Percentiles rank a stretch among this genome's conserved stretches.
These are phyloP conservation scores for Colletotrichum agaves DNA, from an alignment of 2,329 filamentous ascomycete species.

Conservation along the genomic window DNA sequence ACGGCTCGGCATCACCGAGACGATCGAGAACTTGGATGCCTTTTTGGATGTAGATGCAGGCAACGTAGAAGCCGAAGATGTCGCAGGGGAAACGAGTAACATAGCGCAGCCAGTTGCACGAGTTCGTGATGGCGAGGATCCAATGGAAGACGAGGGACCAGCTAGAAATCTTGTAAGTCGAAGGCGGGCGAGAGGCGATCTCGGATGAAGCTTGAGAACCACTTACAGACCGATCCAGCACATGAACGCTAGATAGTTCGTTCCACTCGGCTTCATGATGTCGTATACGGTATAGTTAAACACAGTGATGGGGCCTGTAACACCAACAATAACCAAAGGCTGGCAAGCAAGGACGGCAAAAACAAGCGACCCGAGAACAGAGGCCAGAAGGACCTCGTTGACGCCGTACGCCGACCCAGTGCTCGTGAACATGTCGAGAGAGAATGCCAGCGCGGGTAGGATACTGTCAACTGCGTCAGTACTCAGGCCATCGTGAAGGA, in stretches of 20 bases:
- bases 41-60: constrained; percentile 91
- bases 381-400: constrained; percentile 89
- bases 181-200: accelerated
- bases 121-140: constrained; percentile 84
- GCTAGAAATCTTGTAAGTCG: constrained; percentile 49
- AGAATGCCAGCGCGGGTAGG: constrained; percentile 87
- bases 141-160: constrained; percentile 90
- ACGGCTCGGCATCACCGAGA: constrained; percentile 72
- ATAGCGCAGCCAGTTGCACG: constrained; percentile 88
- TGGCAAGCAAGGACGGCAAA: constrained; percentile 85
- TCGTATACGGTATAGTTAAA: constrained; percentile 96
- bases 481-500: background rate
- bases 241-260: constrained; percentile 91
- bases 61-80: constrained; percentile 94
- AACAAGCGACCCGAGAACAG: constrained; percentile 83
- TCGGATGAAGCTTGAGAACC: background rate
- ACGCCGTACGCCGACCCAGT: constrained; percentile 87
- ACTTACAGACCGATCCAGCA: constrained; percentile 84
- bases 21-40: constrained; percentile 85
- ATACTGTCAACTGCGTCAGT: constrained; percentile 66
- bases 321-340: constrained; percentile 89
- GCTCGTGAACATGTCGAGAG: constrained; percentile 92
- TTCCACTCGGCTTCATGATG: constrained; percentile 81
- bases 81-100: constrained; percentile 93
- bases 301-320: constrained; percentile 91